Evolutionary conservation across 208 protist species (phyloP).

Genomic region (Crithidia expoeki): DNA sequence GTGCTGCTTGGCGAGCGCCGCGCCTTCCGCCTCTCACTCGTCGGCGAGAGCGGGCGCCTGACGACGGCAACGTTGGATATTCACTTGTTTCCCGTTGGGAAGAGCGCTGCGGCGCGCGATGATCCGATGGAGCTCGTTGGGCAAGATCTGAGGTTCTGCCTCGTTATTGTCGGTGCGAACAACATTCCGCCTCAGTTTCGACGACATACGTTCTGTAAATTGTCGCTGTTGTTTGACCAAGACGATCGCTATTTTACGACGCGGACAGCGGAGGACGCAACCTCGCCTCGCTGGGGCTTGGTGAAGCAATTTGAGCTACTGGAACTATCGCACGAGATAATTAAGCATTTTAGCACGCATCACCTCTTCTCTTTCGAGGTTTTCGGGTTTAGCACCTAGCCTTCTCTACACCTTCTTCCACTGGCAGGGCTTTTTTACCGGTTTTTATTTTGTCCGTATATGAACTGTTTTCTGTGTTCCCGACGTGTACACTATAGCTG

Average conservation of each 20-base stretch:
- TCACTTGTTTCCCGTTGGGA: conserved; percentile 60
- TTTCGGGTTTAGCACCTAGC: conserved; percentile 68
- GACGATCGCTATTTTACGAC: conserved; percentile 69
- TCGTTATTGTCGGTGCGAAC: conserved; percentile 68
- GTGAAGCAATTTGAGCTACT: conserved; percentile 72
- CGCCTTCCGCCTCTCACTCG: conserved; percentile 44
- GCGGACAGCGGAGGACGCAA: conserved; percentile 44
- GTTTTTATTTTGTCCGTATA: conserved; percentile 13
- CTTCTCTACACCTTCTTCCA: no score
- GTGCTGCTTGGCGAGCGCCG: conserved; percentile 49
- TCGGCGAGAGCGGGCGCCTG: conserved; percentile 42
- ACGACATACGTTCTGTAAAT: conserved; percentile 62
- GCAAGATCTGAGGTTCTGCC: conserved; percentile 59
- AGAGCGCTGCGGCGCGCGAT: conserved; percentile 11
- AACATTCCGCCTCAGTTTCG: conserved; percentile 49
- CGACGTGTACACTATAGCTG: no score
- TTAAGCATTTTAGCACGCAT: conserved; percentile 48
- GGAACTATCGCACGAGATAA: conserved; percentile 49
- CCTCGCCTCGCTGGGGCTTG: conserved; percentile 57
- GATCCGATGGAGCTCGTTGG: conserved; percentile 48
- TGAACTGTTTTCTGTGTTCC: not conserved
- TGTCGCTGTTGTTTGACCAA: conserved; percentile 60
- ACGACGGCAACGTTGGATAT: conserved; percentile 57
- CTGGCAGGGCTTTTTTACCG: not conserved
- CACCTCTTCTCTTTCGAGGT: conserved; percentile 80